Conservation (phyloP, 768 basidiomycete species). For the Suillus plorans region DNA sequence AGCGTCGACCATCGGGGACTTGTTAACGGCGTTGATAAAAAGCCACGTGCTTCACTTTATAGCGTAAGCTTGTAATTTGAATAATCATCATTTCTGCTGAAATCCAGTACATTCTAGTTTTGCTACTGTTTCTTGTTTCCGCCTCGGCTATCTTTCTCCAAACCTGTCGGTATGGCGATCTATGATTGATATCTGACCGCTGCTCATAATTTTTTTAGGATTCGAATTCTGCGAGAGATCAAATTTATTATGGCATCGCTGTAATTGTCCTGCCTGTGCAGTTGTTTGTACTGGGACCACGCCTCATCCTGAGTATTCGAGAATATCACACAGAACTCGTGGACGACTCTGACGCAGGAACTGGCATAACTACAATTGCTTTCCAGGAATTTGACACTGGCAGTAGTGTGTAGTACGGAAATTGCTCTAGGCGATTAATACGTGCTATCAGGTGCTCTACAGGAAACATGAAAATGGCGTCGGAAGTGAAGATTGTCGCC, state of each 20-base stretch:
- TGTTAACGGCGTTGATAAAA: neutral
- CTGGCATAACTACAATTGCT: neutral
- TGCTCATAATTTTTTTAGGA: neutral
- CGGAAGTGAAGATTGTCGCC: neutral
- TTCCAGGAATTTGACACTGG: neutral
- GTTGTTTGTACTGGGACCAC: neutral
- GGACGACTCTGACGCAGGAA: neutral
- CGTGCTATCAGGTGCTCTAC: too few species aligned
- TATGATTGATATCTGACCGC: neutral
- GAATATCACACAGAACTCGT: neutral
- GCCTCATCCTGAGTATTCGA: neutral
- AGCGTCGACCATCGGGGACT: neutral
- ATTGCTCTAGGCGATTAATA: neutral
- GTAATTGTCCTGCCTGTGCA: neutral
- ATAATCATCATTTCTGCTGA: neutral
- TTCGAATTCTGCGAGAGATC: neutral
- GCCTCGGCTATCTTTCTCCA: neutral
- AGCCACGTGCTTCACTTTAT: neutral
- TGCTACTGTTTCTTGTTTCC: neutral
- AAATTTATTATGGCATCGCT: neutral
- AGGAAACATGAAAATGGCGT: neutral
- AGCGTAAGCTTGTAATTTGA: neutral
- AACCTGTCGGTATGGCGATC: neutral
- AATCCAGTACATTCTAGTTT: neutral
- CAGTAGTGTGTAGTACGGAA: neutral